Evolutionary conservation across 1,284 basidiomycete species (phyloP).

Genomic region (Ustilago lituana): DNA sequence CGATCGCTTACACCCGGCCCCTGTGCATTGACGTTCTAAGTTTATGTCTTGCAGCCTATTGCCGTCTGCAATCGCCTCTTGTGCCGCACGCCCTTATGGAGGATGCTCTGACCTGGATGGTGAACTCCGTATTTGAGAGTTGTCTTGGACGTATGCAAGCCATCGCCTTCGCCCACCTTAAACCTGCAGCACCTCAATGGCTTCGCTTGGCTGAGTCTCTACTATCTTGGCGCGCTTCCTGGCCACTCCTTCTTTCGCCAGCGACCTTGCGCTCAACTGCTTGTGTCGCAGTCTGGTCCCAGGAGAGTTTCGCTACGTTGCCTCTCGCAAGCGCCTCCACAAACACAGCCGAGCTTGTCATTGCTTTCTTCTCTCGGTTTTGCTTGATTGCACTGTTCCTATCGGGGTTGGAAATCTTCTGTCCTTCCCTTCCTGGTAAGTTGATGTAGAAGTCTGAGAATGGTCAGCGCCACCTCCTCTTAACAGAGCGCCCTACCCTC

Average conservation of each 20-base stretch:
- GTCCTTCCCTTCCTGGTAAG: constrained; percentile 11
- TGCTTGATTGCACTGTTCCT: constrained; percentile 8
- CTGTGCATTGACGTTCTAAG: constrained; percentile 7
- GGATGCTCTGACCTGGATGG: no score
- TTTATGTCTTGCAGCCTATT: not conserved
- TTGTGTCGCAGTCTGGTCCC: no score
- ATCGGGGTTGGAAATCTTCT: not conserved
- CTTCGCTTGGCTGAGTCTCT: not conserved
- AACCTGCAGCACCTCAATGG: not conserved
- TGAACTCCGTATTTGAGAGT: no score
- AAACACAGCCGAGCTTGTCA: no score
- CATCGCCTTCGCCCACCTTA: not conserved
- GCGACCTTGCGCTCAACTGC: no score
- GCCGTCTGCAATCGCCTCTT: no score
- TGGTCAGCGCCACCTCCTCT: not conserved
- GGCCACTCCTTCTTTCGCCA: no score
- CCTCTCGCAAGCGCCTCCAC: not conserved
- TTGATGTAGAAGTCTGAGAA: not conserved
- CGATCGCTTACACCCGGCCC: no score
- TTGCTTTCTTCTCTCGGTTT: not conserved
- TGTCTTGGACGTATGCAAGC: not conserved
- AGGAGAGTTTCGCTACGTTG: constrained; percentile 8
- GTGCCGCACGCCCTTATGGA: no score
- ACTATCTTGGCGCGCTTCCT: not conserved
- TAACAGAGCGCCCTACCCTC: not conserved